Conservation (phyloP, 305 asterid genomes). For the Coffea humblotiana region DNA sequence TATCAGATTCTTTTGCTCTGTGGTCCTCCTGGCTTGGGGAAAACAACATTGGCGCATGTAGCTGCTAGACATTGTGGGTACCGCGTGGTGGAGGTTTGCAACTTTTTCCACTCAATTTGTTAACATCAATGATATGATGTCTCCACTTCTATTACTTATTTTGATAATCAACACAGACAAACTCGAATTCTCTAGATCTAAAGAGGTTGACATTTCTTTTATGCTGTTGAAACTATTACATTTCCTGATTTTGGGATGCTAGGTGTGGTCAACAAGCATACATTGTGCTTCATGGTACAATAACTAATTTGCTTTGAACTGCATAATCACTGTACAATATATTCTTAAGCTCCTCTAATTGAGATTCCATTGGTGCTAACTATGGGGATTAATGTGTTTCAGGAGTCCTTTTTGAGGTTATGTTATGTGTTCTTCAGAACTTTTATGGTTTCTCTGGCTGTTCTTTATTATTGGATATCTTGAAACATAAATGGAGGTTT, state of each 20-base stretch:
- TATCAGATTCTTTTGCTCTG: constrained; percentile 90
- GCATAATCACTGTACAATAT: background rate
- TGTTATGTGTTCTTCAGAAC: background rate
- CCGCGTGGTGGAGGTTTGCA: constrained; percentile 86
- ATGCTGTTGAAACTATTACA: too few relatives aligned
- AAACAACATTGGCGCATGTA: constrained; percentile 98
- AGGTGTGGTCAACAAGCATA: background rate
- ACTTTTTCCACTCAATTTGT: background rate
- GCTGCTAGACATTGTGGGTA: constrained; percentile 98
- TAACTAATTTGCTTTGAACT: background rate
- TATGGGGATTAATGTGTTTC: background rate
- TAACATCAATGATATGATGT: background rate
- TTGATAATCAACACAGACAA: background rate
- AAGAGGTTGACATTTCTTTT: background rate
- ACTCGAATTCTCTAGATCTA: background rate
- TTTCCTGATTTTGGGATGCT: background rate
- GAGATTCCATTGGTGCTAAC: background rate
- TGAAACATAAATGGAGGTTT: background rate
- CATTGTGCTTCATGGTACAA: background rate
- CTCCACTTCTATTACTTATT: background rate
- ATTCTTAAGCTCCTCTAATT: background rate
- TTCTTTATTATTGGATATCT: background rate
- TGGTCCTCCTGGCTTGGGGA: constrained; percentile 99
- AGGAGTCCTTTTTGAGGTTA: background rate
- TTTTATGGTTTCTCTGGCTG: background rate